Evolutionary conservation across 75 land plant species (phyloP).

Genomic region (Chamaecyparis obtusa): DNA sequence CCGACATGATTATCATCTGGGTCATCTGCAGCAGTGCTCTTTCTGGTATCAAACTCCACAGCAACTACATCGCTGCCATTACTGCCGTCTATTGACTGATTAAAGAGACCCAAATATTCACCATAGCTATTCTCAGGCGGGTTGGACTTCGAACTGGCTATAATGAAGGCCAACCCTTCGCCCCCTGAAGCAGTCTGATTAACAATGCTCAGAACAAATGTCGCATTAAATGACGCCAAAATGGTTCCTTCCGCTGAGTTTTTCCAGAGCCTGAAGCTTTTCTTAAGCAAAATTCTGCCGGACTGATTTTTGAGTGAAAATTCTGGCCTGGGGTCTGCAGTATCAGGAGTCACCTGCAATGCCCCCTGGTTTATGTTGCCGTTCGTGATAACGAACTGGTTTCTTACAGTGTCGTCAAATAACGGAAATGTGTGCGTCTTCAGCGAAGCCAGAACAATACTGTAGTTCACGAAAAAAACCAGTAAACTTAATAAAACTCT

Average conservation of each 20-base stretch:
- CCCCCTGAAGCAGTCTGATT: conserved; percentile 16
- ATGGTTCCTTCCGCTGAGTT: not conserved
- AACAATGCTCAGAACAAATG: conserved; percentile 37
- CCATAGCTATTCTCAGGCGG: conserved; percentile 33
- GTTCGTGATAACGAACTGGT: conserved; percentile 9
- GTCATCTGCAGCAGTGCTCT: conserved; percentile 29
- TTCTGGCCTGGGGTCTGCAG: not conserved
- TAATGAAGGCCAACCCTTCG: conserved; percentile 56
- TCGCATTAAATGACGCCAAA: conserved; percentile 42
- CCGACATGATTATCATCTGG: conserved; percentile 53
- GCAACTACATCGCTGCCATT: conserved; percentile 18
- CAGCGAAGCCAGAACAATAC: not conserved
- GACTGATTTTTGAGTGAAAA: conserved; percentile 3
- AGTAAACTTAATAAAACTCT: not conserved
- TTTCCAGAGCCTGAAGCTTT: conserved; percentile 13
- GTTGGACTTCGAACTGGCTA: conserved; percentile 4
- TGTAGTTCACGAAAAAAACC: not conserved
- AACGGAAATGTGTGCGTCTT: not conserved
- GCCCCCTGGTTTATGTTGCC: conserved; percentile 7
- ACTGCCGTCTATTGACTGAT: not conserved
- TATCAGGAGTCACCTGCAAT: conserved; percentile 17
- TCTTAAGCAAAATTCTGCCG: conserved; percentile 14
- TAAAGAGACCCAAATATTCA: conserved; percentile 46
- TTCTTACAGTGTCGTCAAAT: not conserved
- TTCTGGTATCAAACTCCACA: conserved; percentile 55